Evolutionary conservation across 768 basidiomycete species (phyloP).

Genomic region (Russula earlei): DNA sequence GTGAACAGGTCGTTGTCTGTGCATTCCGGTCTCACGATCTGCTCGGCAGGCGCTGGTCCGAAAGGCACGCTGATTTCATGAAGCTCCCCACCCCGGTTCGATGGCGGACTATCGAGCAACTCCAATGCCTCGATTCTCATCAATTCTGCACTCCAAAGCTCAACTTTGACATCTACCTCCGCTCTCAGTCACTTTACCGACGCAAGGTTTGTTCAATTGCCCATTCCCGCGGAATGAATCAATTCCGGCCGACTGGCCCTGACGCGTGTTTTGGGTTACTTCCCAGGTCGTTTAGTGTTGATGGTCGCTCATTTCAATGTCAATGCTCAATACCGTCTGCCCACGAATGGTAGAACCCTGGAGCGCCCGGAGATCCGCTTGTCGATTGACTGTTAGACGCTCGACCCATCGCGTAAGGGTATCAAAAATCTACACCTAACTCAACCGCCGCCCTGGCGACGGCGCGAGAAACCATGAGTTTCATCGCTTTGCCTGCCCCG

Average conservation of each 20-base stretch:
- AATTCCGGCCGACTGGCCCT: conserved; percentile 7
- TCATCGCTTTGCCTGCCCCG: conserved; percentile 17
- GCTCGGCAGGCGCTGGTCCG: conserved; percentile 14
- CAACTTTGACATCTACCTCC: conserved; percentile 14
- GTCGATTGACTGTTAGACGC: conserved; percentile 15
- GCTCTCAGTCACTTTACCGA: conserved; percentile 15
- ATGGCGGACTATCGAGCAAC: conserved; percentile 10
- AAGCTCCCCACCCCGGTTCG: conserved; percentile 8
- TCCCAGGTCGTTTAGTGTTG: conserved; percentile 15
- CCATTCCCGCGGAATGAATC: conserved; percentile 20
- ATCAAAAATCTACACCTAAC: conserved; percentile 8
- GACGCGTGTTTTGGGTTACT: conserved; percentile 9
- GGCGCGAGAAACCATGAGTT: conserved; percentile 17
- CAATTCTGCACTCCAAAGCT: conserved; percentile 3
- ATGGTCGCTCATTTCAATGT: conserved; percentile 14
- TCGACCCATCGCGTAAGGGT: conserved; percentile 10
- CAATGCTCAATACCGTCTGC: conserved; percentile 9
- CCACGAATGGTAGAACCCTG: conserved; percentile 16
- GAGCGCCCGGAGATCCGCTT: conserved; percentile 17
- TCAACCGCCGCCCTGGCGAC: conserved; percentile 21
- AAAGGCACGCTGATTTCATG: conserved; percentile 20
- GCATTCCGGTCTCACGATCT: conserved; percentile 15
- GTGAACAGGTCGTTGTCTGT: not conserved
- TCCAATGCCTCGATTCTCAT: conserved; percentile 13
- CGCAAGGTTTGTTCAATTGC: conserved; percentile 7